Conservation (phyloP, 352 stramenopile species). For the Phytopythium helicoides region DNA sequence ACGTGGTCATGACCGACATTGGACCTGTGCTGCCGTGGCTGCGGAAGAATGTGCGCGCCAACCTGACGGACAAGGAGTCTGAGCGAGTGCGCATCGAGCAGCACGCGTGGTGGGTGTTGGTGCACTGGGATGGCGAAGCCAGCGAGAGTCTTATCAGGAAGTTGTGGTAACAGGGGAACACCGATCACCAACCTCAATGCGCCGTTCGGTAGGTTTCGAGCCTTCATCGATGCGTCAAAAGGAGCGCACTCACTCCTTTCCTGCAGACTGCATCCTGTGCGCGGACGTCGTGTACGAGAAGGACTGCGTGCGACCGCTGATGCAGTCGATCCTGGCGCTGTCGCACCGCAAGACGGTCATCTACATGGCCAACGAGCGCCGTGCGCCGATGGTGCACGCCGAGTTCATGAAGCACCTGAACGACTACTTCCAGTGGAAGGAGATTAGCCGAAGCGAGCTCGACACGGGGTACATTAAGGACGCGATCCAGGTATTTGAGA, state of each 20-base stretch:
- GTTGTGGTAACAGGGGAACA: slow-evolving; percentile 47
- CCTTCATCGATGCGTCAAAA: slow-evolving; percentile 27
- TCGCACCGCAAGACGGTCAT: slow-evolving; percentile 78
- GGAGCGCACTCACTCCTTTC: not conserved
- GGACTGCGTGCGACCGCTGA: slow-evolving; percentile 61
- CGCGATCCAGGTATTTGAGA: slow-evolving; percentile 76
- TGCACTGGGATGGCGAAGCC: not conserved
- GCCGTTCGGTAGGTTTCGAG: slow-evolving; percentile 41
- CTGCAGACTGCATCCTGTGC: slow-evolving; percentile 69
- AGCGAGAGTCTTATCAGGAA: slow-evolving; percentile 29
- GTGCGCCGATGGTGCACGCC: slow-evolving; percentile 40
- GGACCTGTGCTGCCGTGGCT: slow-evolving; percentile 78
- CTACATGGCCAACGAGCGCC: slow-evolving; percentile 74
- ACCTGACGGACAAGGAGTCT: slow-evolving; percentile 52
- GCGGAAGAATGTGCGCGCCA: slow-evolving; percentile 60
- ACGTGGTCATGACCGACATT: slow-evolving; percentile 79
- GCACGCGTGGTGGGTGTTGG: slow-evolving; percentile 41
- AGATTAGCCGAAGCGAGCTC: slow-evolving; percentile 53
- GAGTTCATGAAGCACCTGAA: slow-evolving; percentile 67
- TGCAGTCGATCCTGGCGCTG: slow-evolving; percentile 78
- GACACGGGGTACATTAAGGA: slow-evolving; percentile 71
- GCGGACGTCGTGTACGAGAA: slow-evolving; percentile 85
- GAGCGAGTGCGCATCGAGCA: slow-evolving; percentile 49
- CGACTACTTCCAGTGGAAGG: slow-evolving; percentile 74
- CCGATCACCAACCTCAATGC: slow-evolving; percentile 41